These are phyloP conservation scores for Yamadazyma membranifaciens DNA, from an alignment of 1,139 yeast species.

Conservation along the genomic window DNA sequence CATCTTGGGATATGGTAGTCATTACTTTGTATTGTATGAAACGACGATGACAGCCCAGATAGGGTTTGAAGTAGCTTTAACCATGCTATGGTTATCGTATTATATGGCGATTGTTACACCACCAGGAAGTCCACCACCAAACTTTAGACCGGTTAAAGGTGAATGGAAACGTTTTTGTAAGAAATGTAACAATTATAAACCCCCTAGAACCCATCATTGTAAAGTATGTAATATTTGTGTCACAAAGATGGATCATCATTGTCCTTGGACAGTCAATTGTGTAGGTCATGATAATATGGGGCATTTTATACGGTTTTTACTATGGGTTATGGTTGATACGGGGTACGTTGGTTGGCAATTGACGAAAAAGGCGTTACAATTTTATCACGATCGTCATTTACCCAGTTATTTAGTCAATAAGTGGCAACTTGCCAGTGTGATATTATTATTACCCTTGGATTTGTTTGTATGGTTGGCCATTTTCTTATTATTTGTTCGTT, in stretches of 20 bases:
- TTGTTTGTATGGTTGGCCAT: constrained; percentile 61
- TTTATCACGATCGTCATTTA: constrained; percentile 53
- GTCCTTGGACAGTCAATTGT: constrained; percentile 95
- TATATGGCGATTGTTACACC: constrained; percentile 53
- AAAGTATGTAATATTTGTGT: constrained; percentile 69
- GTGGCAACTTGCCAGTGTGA: constrained; percentile 53
- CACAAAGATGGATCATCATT: constrained; percentile 84
- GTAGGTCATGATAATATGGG: constrained; percentile 82
- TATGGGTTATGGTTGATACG: constrained; percentile 63
- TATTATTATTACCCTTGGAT: constrained; percentile 56
- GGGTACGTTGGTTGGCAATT: constrained; percentile 47
- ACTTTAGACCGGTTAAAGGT: constrained; percentile 25
- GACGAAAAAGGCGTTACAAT: constrained; percentile 35
- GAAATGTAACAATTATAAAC: constrained; percentile 84
- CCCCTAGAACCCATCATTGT: constrained; percentile 93
- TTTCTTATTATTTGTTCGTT: constrained; percentile 57
- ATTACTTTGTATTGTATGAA: constrained; percentile 52
- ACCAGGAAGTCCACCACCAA: constrained; percentile 59
- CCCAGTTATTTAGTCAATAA: constrained; percentile 61
- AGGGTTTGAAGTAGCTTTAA: constrained; percentile 46
- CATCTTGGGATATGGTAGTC: constrained; percentile 63
- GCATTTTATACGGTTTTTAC: constrained; percentile 75
- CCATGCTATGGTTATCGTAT: constrained; percentile 73
- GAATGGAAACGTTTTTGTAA: constrained; percentile 45
- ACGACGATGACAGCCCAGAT: constrained; percentile 40